Evolutionary conservation across 2,329 filamentous ascomycete species (phyloP), one percentile per base, ranked within the genome.

Genomic region (Botrytis aclada): DNA sequence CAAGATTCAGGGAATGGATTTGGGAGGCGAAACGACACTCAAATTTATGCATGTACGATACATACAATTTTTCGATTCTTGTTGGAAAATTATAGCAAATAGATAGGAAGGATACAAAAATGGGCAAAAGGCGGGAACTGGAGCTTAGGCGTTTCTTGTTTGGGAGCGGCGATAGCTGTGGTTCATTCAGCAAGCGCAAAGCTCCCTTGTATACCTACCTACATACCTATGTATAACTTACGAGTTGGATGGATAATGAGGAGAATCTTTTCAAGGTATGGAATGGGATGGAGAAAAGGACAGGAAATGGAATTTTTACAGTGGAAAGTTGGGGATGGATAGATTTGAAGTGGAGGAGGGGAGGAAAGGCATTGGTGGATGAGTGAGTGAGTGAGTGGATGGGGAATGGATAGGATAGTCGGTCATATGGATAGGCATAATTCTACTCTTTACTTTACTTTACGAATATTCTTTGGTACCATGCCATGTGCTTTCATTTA

Each of bases 61-160:
- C 25, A 67, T 29, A 39, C 29, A 41, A 66, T 54, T 39, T 20
- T 66, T 29, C n/a, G 37, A 41, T 56, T 54, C 47, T 56, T 67
- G 47, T 22, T 39, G 3, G 39, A 20, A 51, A 41, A n/a, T 41
- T 25, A 12, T 65, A 65, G 43, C 62, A 65, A 43, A 47, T 65
- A 37, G 16, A 54, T 29, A 29, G 45, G 34, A 54, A 54, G 64
- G 64, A 54, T 54, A 54, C 22, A 18, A 67, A 67, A 67, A 67
- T 54, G 64, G 64, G 34, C 37, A 54, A 32, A 29, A 10, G 45
- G 22, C 10, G 60, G 25, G 37, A 25, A 16, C 5, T 41, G 61
- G 61, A 63, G 61, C 37, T 63, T 41, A 12, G 61, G 61, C 61
- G 61, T 63, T 63, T 41, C 16, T 63, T n/a, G 16, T 41, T 63